Percentiles rank a stretch among this genome's conserved stretches.
Evolutionary conservation across 23 red algal species (phyloP).

Genomic region (Gracilaria domingensis): DNA sequence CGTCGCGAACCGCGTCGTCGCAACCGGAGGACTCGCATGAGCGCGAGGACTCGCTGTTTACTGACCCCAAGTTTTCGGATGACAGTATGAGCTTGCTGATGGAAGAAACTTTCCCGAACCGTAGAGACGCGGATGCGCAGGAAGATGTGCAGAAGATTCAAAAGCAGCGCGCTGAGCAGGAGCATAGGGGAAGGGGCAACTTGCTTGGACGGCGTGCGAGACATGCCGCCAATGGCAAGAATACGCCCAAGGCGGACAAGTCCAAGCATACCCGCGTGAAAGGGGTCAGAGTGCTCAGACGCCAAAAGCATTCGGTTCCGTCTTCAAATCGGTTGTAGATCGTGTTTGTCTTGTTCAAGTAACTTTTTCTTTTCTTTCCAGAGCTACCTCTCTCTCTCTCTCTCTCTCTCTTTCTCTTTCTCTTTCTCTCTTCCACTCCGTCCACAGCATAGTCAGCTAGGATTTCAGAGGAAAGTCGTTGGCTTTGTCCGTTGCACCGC

Average conservation of each 20-base stretch:
- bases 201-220: constrained; percentile 33
- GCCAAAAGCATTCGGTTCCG: constrained; percentile 9
- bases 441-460: no score
- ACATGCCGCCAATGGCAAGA: constrained; percentile 25
- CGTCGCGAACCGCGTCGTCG: constrained; percentile 30
- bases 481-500: neutral
- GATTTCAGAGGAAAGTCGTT: no score
- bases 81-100: constrained; percentile 42
- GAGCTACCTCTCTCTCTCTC: neutral
- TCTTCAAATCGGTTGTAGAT: neutral
- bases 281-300: constrained; percentile 25
- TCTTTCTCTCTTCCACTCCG: no score
- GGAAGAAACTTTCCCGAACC: constrained; percentile 45
- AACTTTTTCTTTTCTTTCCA: neutral
- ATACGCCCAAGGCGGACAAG: constrained; percentile 36
- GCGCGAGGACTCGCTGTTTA: constrained; percentile 30
- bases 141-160: constrained; percentile 63
- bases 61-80: constrained; percentile 42
- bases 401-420: neutral
- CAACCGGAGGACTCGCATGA: constrained; percentile 19
- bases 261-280: constrained; percentile 4
- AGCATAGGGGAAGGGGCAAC: constrained; percentile 26
- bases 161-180: constrained; percentile 47
- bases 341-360: neutral
- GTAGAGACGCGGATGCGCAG: constrained; percentile 53